phyloP scores from a whole-genome alignment of 2,329 filamentous ascomycete species.

The Hypoxylon sp. region DNA sequence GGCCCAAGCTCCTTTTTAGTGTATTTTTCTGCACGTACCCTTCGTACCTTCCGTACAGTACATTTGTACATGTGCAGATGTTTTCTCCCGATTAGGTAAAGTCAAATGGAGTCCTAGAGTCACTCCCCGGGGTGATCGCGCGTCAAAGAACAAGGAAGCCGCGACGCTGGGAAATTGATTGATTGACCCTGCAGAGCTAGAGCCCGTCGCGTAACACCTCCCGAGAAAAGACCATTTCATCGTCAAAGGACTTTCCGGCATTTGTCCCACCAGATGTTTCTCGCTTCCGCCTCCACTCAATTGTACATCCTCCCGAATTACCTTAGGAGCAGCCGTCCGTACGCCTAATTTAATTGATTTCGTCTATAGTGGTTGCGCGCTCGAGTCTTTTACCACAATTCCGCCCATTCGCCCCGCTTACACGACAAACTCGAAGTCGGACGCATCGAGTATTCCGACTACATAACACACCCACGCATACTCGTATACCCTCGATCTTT shows the following conservation, averaged over 20 bases:
- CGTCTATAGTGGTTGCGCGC: slow-evolving; percentile 23
- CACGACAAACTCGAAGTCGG: slow-evolving; percentile 18
- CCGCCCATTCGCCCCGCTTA: slow-evolving; percentile 29
- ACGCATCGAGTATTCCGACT: slow-evolving; percentile 17
- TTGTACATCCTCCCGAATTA: slow-evolving; percentile 1
- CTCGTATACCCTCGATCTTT: not conserved
- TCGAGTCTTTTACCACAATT: slow-evolving; percentile 16
- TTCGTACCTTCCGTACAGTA: not conserved
- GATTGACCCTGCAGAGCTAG: slow-evolving; percentile 35
- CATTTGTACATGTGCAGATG: not conserved
- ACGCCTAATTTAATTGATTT: slow-evolving; percentile 29
- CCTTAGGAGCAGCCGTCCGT: slow-evolving; percentile 7
- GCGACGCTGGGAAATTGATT: slow-evolving; percentile 43
- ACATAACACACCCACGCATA: slow-evolving; percentile 3
- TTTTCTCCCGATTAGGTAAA: not conserved
- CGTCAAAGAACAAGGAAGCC: slow-evolving; percentile 12
- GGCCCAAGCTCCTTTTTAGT: slow-evolving; percentile 19
- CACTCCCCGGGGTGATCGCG: slow-evolving; percentile 30
- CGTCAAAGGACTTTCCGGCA: slow-evolving; percentile 30
- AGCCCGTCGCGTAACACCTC: slow-evolving; percentile 43
- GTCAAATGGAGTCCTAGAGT: slow-evolving; percentile 7
- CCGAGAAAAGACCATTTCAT: slow-evolving; percentile 42
- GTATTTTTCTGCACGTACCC: not conserved
- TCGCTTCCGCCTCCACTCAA: slow-evolving; percentile 15
- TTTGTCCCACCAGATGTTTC: slow-evolving; percentile 41